These are phyloP conservation scores for Chloropicon primus DNA, from an alignment of 139 green algal genomes.

Conservation along the genomic window DNA sequence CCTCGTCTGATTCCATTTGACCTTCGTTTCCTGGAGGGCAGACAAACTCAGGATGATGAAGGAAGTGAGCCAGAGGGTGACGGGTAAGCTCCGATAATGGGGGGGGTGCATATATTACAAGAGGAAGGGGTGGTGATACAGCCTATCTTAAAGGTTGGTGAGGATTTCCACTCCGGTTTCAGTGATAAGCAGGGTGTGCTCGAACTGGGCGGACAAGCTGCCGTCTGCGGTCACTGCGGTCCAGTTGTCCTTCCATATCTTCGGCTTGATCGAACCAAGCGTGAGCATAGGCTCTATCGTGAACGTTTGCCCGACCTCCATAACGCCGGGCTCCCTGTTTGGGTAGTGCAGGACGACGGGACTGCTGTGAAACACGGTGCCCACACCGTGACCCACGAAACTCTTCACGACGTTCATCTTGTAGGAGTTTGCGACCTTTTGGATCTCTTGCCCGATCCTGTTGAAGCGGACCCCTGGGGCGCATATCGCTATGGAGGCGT, in stretches of 20 bases:
- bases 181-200: conserved; percentile 94
- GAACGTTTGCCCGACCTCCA: conserved; percentile 79
- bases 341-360: conserved; percentile 69
- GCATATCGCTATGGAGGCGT: conserved; percentile 44
- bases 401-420: conserved; percentile 49
- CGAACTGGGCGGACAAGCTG: conserved; percentile 74
- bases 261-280: conserved; percentile 22
- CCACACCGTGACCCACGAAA: conserved; percentile 93
- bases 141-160: conserved; percentile 32
- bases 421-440: conserved; percentile 59
- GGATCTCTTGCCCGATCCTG: conserved; percentile 64
- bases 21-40: too few relatives aligned
- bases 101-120: too few relatives aligned
- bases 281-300: conserved; percentile 98
- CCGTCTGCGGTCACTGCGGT: conserved; percentile 81
- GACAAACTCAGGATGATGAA: too few relatives aligned
- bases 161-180: conserved; percentile 69
- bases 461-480: conserved; percentile 20
- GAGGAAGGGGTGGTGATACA: too few relatives aligned
- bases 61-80: too few relatives aligned
- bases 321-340: conserved; percentile 44
- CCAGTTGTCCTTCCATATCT: conserved; percentile 86
- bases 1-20: too few relatives aligned
- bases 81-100: too few relatives aligned
- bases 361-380: conserved; percentile 70